phyloP scores from a whole-genome alignment of 2,329 filamentous ascomycete genomes.

The Dactylonectria estremocensis region DNA sequence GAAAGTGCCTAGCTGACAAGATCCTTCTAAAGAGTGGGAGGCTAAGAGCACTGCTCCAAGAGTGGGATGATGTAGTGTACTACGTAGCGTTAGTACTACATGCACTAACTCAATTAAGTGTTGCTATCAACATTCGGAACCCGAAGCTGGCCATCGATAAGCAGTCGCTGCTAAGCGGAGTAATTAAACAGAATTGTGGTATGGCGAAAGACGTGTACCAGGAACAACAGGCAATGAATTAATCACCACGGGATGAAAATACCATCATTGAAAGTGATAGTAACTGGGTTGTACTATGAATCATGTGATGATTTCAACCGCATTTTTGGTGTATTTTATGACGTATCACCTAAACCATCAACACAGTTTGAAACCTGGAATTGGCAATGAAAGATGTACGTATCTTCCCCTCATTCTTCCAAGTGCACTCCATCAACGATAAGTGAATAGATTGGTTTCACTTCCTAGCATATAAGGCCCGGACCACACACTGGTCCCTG shows the following conservation, averaged over 20 bases:
- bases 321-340: neutral
- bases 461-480: constrained; percentile 4
- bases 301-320: neutral
- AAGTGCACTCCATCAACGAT: neutral
- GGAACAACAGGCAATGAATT: neutral
- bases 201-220: neutral
- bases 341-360: no score
- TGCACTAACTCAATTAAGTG: neutral
- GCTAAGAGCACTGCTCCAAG: neutral
- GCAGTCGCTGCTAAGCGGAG: neutral
- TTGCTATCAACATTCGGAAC: neutral
- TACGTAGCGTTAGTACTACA: neutral
- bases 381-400: neutral
- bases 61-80: neutral
- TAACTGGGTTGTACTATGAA: neutral
- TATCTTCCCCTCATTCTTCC: neutral
- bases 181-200: neutral
- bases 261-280: neutral
- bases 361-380: neutral
- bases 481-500: neutral
- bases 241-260: neutral
- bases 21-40: neutral
- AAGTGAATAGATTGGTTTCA: neutral
- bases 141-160: neutral
- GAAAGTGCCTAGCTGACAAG: neutral